Base-by-base conservation (phyloP, 2,329 filamentous ascomycete genomes). In the Phialemonium atrogriseum region DNA sequence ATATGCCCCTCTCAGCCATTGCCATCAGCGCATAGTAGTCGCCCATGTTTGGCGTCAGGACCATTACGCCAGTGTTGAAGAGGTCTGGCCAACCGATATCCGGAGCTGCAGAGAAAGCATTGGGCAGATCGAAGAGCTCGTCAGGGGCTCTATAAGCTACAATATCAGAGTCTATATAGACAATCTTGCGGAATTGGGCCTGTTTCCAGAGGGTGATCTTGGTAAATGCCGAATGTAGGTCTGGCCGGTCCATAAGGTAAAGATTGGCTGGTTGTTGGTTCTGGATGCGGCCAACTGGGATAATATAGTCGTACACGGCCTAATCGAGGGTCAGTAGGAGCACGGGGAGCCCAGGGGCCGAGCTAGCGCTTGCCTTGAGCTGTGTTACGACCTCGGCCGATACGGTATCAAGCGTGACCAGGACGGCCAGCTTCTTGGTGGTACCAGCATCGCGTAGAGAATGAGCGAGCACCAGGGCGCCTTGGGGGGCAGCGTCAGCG, bases 41-140 rank as follows among this genome's bases (percentile, higher is more conserved):
- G 35, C 80, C 82, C 71, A 88, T 67, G 58, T 89, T 82, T 20
- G 91, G 91, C 11, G 71, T 80, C 37, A 98, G 60, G 21, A 87
- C 86, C 86, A 98, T 93, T 46, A 98, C 77, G 49, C 91, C 91
- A n/a, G 84, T 87, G 60, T 98, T 98, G 76, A 96, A 96, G 39
- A 88, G 74, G 60, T 98, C 91, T 20, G 91, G 91, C 91, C 91
- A 98, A 45, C 91, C 91, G 48, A 96, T 87, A 57, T 98, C 91
- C 19, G 91, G 88, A 9, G 84, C 87, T 3, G 91, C 77, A 24
- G 75, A 71, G 51, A 80, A 80, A 33, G 66, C 51, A 28, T 74
- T 60, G 5, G 62, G 49, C 15, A 78, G 54, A 35, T 79, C 70
- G 51, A 98, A 93, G 34, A 98, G 77, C 68, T 98, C 91, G 49